Conservation (phyloP, 2,329 filamentous ascomycete species). For the Fusarium sp. region DNA sequence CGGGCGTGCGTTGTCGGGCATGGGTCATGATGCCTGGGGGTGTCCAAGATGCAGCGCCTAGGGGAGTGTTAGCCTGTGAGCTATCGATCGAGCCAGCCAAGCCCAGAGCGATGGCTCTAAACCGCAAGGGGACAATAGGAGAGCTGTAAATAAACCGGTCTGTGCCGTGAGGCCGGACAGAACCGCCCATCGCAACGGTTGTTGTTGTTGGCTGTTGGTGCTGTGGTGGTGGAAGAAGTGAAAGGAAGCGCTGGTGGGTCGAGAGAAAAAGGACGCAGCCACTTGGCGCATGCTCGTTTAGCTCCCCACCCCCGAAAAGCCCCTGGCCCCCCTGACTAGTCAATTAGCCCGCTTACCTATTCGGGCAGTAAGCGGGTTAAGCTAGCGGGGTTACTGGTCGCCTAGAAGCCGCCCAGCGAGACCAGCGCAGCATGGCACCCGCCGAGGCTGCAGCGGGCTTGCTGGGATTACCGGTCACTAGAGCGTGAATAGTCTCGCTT, state of each 20-base stretch:
- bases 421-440: not conserved
- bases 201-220: not conserved
- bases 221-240: not conserved
- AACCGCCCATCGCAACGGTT: conserved; percentile 4
- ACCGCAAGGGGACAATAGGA: not conserved
- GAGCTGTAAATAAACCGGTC: conserved; percentile 14
- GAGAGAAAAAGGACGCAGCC: conserved; percentile 21
- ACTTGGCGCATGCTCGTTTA: conserved; percentile 12
- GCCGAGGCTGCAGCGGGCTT: conserved; percentile 21
- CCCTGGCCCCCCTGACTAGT: conserved; percentile 29
- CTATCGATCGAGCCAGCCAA: conserved; percentile 29
- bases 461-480: conserved; percentile 16
- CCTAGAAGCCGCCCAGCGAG: conserved; percentile 1
- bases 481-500: not conserved
- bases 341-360: conserved; percentile 7
- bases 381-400: conserved; percentile 18
- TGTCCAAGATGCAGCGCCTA: conserved; percentile 30
- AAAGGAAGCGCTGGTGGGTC: conserved; percentile 23
- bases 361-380: not conserved
- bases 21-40: conserved; percentile 1
- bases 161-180: conserved; percentile 30
- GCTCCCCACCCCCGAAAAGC: not conserved
- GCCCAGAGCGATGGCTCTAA: conserved; percentile 20
- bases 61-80: conserved; percentile 28
- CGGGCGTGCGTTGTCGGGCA: conserved; percentile 20